Evolutionary conservation across 1,284 basidiomycete species (phyloP).

Genomic region (Cutaneotrichosporon cavernicola): DNA sequence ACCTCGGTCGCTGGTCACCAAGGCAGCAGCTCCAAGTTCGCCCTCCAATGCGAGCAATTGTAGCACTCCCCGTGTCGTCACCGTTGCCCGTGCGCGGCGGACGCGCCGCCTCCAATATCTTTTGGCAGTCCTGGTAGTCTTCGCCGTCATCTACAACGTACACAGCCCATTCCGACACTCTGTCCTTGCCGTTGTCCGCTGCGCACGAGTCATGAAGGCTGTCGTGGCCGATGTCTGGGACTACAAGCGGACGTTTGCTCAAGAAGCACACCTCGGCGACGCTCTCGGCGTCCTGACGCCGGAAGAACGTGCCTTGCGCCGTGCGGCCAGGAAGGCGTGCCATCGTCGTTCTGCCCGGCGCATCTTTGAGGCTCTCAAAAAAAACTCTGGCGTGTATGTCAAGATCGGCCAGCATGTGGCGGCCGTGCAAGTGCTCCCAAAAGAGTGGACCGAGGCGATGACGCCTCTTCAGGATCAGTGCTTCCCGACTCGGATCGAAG

Average conservation of each 20-base stretch:
- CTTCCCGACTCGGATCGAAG: slow-evolving; percentile 46
- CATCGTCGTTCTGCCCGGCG: slow-evolving; percentile 75
- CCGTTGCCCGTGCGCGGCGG: background rate
- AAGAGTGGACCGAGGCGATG: slow-evolving; percentile 66
- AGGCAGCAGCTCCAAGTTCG: background rate
- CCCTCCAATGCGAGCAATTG: background rate
- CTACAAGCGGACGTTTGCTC: slow-evolving; percentile 75
- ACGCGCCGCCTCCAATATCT: background rate
- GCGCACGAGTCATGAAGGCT: slow-evolving; percentile 60
- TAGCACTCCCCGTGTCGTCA: background rate
- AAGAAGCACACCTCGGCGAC: slow-evolving; percentile 38
- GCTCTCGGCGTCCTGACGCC: slow-evolving; percentile 55
- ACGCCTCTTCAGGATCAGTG: slow-evolving; percentile 74
- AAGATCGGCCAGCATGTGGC: slow-evolving; percentile 76
- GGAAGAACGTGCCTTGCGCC: slow-evolving; percentile 51
- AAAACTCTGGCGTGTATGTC: slow-evolving; percentile 67
- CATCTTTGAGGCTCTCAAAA: slow-evolving; percentile 73
- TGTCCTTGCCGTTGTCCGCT: slow-evolving; percentile 61
- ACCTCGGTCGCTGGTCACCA: background rate
- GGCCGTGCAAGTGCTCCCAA: slow-evolving; percentile 68
- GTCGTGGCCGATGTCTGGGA: slow-evolving; percentile 64
- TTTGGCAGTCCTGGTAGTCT: slow-evolving; percentile 33
- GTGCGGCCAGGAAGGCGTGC: slow-evolving; percentile 68
- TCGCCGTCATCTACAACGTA: slow-evolving; percentile 51
- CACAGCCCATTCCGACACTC: slow-evolving; percentile 54